Percentiles rank a stretch among this genome's conserved stretches.
Conservation (phyloP, 345 rosid genomes). For the Arabis alpina region DNA sequence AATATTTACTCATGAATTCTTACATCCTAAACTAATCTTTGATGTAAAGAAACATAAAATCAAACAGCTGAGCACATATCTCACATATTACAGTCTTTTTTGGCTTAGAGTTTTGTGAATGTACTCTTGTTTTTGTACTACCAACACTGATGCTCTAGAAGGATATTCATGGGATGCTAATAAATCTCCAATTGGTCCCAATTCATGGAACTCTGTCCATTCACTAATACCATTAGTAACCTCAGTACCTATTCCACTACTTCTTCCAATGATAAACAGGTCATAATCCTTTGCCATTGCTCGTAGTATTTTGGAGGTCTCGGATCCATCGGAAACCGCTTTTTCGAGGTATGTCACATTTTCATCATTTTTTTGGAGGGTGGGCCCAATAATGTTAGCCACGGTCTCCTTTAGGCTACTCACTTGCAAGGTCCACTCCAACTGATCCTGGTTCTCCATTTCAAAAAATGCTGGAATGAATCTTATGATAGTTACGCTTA, state of each 20-base stretch:
- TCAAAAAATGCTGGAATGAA: slow-evolving; percentile 3
- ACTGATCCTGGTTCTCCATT: slow-evolving; percentile 16
- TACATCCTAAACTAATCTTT: slow-evolving; percentile 15
- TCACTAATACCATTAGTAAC: slow-evolving; percentile 49
- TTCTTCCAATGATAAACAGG: slow-evolving; percentile 56
- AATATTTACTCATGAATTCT: background rate
- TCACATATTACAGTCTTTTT: slow-evolving; percentile 2
- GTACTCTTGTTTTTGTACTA: slow-evolving; percentile 40
- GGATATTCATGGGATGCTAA: slow-evolving; percentile 56
- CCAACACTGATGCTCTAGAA: slow-evolving; percentile 44
- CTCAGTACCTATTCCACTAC: slow-evolving; percentile 38
- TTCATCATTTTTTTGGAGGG: slow-evolving; percentile 13
- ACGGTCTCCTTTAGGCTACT: slow-evolving; percentile 40
- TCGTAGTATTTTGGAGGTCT: slow-evolving; percentile 43
- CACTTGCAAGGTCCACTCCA: slow-evolving; percentile 32
- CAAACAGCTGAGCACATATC: slow-evolving; percentile 17
- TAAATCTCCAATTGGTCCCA: slow-evolving; percentile 64
- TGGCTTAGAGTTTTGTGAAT: slow-evolving; percentile 25
- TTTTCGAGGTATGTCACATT: slow-evolving; percentile 32
- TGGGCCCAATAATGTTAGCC: background rate
- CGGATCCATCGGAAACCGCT: slow-evolving; percentile 46
- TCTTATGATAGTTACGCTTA: slow-evolving; percentile 44
- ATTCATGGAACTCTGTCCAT: slow-evolving; percentile 67
- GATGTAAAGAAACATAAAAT: background rate
- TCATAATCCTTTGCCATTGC: slow-evolving; percentile 44